These are phyloP conservation scores for Suhomyces vadensis DNA, from an alignment of 805 yeast genomes.

Conservation along the genomic window DNA sequence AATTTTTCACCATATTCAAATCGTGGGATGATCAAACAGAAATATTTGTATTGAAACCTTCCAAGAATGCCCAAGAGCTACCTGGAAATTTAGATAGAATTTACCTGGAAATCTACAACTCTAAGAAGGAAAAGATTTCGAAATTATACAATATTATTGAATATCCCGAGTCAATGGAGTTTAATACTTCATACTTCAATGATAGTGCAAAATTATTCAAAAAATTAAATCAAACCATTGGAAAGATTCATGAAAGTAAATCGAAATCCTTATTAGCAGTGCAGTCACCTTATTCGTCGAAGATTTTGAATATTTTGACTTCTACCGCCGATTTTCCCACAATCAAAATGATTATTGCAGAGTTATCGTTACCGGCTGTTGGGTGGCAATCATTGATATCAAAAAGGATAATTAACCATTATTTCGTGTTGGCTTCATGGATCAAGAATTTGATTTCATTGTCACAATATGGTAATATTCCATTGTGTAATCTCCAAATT, in stretches of 20 bases:
- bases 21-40: conserved; percentile 56
- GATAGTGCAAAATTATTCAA: conserved; percentile 57
- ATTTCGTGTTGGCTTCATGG: conserved; percentile 74
- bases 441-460: conserved; percentile 61
- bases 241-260: conserved; percentile 57
- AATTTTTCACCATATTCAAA: conserved; percentile 65
- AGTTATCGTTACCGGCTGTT: conserved; percentile 64
- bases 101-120: conserved; percentile 53
- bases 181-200: conserved; percentile 56
- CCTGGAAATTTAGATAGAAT: conserved; percentile 54
- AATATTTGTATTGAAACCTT: conserved; percentile 67
- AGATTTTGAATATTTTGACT: conserved; percentile 48
- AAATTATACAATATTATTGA: conserved; percentile 49
- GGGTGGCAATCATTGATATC: conserved; percentile 77
- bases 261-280: conserved; percentile 64
- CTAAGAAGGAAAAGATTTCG: conserved; percentile 47
- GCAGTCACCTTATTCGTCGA: conserved; percentile 66
- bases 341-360: conserved; percentile 58
- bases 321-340: conserved; percentile 60
- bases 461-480: conserved; percentile 75
- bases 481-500: conserved; percentile 80
- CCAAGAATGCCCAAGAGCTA: conserved; percentile 62
- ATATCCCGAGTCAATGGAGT: conserved; percentile 52
- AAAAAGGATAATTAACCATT: conserved; percentile 66
- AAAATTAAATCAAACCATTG: conserved; percentile 53